phyloP scores from a whole-genome alignment of 75 land plant species.

The Ceratopteris richardii region DNA sequence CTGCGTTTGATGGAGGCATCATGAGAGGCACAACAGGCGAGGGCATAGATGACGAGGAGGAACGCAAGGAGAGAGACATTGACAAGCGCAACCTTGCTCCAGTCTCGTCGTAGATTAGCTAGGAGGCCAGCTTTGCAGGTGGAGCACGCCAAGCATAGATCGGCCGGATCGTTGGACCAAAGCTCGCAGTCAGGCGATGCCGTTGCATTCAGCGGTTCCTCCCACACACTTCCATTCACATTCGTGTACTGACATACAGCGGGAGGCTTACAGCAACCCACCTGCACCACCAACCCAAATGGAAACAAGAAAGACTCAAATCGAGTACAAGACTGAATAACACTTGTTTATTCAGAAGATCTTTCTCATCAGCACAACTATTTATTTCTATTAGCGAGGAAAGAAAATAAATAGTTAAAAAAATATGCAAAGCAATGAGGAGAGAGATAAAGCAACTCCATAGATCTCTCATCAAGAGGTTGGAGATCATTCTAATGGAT shows the following conservation, averaged over 20 bases:
- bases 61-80: slow-evolving; percentile 33
- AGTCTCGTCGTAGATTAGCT: slow-evolving; percentile 41
- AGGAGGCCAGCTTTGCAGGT: slow-evolving; percentile 69
- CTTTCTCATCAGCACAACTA: no score
- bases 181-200: slow-evolving; percentile 44
- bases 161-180: slow-evolving; percentile 55
- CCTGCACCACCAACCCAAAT: no score
- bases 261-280: slow-evolving; percentile 86
- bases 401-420: no score
- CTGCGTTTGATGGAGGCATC: background rate
- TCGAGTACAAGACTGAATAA: no score
- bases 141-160: slow-evolving; percentile 54
- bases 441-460: no score
- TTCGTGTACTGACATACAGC: slow-evolving; percentile 46
- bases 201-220: background rate
- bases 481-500: no score
- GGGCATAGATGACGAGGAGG: slow-evolving; percentile 43
- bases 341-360: no score
- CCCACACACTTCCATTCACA: slow-evolving; percentile 57
- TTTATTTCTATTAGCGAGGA: no score
- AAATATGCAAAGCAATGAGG: no score
- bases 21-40: slow-evolving; percentile 28
- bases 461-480: no score
- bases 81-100: slow-evolving; percentile 47
- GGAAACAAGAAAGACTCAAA: no score